These are phyloP conservation scores for Pseudevernia furfuracea DNA, from an alignment of 495 filamentous ascomycete species.

Conservation along the genomic window DNA sequence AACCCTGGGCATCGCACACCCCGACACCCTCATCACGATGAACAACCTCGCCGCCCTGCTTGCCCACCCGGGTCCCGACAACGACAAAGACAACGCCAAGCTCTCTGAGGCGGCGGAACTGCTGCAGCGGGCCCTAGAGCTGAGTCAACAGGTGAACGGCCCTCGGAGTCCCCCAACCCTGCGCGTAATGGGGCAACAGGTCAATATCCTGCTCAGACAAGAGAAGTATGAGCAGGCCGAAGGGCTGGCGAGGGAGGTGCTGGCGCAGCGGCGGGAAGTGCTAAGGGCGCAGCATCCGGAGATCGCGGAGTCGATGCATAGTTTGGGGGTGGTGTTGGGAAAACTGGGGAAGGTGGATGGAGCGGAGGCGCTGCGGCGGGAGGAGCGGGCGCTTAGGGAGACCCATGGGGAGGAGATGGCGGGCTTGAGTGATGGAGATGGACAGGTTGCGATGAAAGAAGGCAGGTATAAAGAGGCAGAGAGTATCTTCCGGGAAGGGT, in stretches of 20 bases:
- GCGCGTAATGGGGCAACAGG: background rate
- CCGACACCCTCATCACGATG: background rate
- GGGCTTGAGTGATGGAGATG: conserved; percentile 2
- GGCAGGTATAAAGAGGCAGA: background rate
- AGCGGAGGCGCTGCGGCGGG: conserved; percentile 5
- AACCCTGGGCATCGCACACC: conserved; percentile 2
- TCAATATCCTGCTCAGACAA: conserved; percentile 2
- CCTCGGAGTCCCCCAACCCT: background rate
- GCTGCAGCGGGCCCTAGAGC: background rate
- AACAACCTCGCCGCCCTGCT: conserved; percentile 1
- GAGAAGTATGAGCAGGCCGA: conserved; percentile 2
- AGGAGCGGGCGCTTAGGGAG: conserved; percentile 2
- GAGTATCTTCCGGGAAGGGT: background rate
- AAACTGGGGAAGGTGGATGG: conserved; percentile 1
- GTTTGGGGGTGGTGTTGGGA: background rate
- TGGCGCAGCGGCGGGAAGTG: conserved; percentile 1
- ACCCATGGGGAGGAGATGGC: background rate
- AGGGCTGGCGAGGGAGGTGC: conserved; percentile 1
- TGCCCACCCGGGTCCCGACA: background rate
- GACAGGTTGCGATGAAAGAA: background rate
- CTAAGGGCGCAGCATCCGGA: conserved; percentile 4
- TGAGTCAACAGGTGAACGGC: conserved; percentile 1
- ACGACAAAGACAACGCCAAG: conserved; percentile 3
- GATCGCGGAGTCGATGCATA: background rate
- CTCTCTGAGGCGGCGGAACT: conserved; percentile 4